Percentiles rank a stretch among this genome's conserved stretches.
These are phyloP conservation scores for Teratosphaeria pseudoeucalypti DNA, from an alignment of 2,329 filamentous ascomycete species.

Conservation along the genomic window DNA sequence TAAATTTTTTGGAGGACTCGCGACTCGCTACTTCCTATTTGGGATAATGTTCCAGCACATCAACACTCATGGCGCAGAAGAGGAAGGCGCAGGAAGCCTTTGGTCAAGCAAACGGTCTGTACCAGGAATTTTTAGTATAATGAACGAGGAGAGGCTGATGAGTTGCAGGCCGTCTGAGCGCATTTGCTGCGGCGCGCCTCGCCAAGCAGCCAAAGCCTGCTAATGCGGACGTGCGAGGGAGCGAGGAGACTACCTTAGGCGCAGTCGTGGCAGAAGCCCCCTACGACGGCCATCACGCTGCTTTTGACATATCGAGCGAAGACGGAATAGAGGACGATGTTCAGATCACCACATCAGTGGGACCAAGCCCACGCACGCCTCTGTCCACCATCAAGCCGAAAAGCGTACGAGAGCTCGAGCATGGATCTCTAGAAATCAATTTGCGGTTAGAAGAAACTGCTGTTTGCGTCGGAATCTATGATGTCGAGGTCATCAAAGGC, in stretches of 20 bases:
- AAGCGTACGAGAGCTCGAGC: slow-evolving; percentile 9
- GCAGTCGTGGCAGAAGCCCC: slow-evolving; percentile 11
- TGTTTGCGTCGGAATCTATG: slow-evolving; percentile 53
- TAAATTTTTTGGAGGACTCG: background rate
- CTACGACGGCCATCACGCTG: slow-evolving; percentile 10
- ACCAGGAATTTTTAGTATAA: background rate
- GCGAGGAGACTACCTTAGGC: slow-evolving; percentile 2
- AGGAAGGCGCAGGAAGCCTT: slow-evolving; percentile 26
- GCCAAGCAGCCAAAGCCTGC: slow-evolving; percentile 9
- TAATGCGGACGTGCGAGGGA: background rate
- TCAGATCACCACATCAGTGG: background rate
- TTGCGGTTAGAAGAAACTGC: slow-evolving; percentile 25
- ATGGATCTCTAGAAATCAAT: slow-evolving; percentile 9
- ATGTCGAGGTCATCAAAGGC: slow-evolving; percentile 51
- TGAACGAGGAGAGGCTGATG: background rate
- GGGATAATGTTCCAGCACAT: background rate
- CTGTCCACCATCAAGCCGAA: slow-evolving; percentile 9
- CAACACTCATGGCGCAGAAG: slow-evolving; percentile 20
- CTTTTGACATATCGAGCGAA: background rate
- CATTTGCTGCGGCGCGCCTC: slow-evolving; percentile 21
- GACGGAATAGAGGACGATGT: background rate
- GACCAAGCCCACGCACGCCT: background rate
- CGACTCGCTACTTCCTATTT: background rate
- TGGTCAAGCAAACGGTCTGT: slow-evolving; percentile 9
- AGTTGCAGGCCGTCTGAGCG: slow-evolving; percentile 19